phyloP scores from a whole-genome alignment of 176 grass and related monocot species.

The Oryza meridionalis region DNA sequence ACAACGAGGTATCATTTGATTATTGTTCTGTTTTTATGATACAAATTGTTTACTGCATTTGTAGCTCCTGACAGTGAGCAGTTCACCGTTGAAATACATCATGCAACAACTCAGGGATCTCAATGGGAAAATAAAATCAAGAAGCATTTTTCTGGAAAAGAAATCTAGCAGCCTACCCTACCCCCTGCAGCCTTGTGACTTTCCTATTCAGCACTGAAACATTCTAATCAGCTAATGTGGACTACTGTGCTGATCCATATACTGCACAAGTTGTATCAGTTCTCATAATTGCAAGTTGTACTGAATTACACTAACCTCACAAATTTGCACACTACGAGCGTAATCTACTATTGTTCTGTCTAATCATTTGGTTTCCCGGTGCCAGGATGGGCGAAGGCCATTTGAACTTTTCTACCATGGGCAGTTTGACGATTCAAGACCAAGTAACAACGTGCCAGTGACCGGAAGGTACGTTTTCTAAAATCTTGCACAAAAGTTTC shows the following conservation, averaged over 20 bases:
- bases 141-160: background rate
- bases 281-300: background rate
- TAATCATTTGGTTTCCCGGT: background rate
- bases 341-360: background rate
- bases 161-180: background rate
- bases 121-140: background rate
- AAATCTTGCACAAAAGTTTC: background rate
- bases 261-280: background rate
- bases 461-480: conserved; percentile 72
- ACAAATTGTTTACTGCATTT: background rate
- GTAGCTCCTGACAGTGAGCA: background rate
- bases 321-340: background rate
- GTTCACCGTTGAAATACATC: background rate
- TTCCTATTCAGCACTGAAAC: background rate
- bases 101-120: background rate
- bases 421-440: conserved; percentile 93
- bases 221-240: background rate
- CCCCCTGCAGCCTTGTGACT: background rate
- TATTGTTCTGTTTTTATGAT: background rate
- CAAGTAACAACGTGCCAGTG: conserved; percentile 70
- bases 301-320: background rate
- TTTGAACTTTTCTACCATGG: conserved; percentile 95
- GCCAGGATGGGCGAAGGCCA: conserved; percentile 75
- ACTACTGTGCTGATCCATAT: background rate
- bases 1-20: background rate